phyloP scores from a whole-genome alignment of 306 rosid species.

The Rubus idaeus region DNA sequence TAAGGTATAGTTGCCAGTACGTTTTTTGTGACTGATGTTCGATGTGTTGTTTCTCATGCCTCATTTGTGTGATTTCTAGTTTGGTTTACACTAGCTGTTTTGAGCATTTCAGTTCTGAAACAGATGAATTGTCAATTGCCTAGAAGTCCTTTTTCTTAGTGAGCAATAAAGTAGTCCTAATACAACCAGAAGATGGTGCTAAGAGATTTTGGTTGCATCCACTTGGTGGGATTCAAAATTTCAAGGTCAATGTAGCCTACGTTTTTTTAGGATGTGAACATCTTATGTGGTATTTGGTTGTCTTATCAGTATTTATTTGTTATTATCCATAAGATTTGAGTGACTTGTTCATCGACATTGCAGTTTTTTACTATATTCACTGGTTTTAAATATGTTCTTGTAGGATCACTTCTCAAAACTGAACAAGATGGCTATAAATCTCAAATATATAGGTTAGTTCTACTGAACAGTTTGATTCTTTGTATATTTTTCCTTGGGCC shows the following conservation, averaged over 20 bases:
- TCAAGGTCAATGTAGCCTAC: background rate
- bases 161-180: background rate
- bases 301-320: background rate
- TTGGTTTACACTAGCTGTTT: background rate
- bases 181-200: background rate
- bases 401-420: constrained; percentile 57
- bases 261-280: background rate
- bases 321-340: background rate
- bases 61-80: background rate
- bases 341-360: background rate
- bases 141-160: background rate
- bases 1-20: constrained; percentile 39
- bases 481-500: background rate
- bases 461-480: background rate
- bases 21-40: background rate
- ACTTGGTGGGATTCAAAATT: background rate
- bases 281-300: background rate
- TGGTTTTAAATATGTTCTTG: constrained; percentile 17
- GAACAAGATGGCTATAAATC: constrained; percentile 44
- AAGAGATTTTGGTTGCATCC: background rate
- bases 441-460: constrained; percentile 67
- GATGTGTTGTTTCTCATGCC: background rate
- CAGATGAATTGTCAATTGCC: background rate
- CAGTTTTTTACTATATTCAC: too few relatives aligned
- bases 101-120: background rate